Conservation (phyloP, 208 protist genomes). For the Acanthamoeba lenticulata region DNA sequence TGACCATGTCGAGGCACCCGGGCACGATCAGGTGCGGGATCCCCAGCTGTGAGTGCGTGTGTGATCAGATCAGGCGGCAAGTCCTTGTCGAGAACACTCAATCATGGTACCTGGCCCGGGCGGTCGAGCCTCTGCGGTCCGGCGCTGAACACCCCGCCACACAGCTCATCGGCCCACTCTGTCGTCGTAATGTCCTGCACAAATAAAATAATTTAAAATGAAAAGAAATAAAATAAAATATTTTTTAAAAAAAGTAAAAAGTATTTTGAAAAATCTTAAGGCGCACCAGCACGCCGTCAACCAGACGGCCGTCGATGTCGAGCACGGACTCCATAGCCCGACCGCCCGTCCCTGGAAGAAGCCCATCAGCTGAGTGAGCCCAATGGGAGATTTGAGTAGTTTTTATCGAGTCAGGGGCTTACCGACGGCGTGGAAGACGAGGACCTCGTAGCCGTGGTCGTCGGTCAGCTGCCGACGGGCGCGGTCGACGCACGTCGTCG, state of each 20-base stretch:
- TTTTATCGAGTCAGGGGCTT: no score
- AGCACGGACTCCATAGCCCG: conserved; percentile 18
- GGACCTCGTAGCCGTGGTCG: conserved; percentile 56
- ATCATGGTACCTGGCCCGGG: neutral
- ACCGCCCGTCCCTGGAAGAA: conserved; percentile 20
- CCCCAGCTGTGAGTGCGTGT: neutral
- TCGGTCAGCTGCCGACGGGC: conserved; percentile 28
- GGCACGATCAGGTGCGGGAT: conserved; percentile 58
- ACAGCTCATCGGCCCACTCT: conserved; percentile 63
- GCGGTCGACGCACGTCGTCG: neutral
- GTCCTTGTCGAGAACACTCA: neutral
- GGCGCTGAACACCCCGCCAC: conserved; percentile 21
- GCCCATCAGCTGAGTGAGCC: neutral
- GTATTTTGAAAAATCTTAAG: neutral
- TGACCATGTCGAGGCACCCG: conserved; percentile 63
- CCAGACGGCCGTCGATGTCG: neutral
- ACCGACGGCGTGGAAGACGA: conserved; percentile 60
- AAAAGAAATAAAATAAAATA: neutral
- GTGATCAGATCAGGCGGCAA: neutral
- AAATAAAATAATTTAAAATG: neutral
- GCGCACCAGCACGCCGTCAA: conserved; percentile 33
- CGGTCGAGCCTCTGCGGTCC: conserved; percentile 56
- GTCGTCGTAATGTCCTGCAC: conserved; percentile 58
- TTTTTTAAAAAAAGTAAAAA: neutral
- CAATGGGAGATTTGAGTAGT: no score